Evolutionary conservation across 2,329 filamentous ascomycete genomes (phyloP).

Genomic region (Stemphylium lycopersici): DNA sequence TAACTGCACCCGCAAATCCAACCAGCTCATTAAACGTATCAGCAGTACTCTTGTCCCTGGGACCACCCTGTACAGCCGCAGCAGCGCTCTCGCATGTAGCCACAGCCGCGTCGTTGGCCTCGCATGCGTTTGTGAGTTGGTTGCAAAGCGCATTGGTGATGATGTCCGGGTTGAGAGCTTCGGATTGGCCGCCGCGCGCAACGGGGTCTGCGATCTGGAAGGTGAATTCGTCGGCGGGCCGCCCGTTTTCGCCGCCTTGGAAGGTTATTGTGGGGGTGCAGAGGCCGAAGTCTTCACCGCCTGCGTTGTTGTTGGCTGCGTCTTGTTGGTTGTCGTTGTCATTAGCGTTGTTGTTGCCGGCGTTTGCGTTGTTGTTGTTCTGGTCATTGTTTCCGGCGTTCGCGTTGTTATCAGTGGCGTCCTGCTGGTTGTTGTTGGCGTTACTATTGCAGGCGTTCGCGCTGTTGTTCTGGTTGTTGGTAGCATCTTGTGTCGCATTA

Average conservation of each 20-base stretch:
- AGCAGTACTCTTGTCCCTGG: constrained; percentile 49
- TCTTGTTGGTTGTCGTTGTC: constrained; percentile 16
- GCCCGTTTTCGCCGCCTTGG: constrained; percentile 59
- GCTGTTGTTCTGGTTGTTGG: constrained; percentile 12
- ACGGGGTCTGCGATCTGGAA: constrained; percentile 70
- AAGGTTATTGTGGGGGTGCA: constrained; percentile 64
- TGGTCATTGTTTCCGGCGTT: background rate
- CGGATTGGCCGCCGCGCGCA: constrained; percentile 66
- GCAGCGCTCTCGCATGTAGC: constrained; percentile 61
- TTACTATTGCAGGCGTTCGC: constrained; percentile 16
- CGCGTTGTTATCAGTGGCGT: background rate
- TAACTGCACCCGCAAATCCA: constrained; percentile 46
- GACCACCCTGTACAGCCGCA: constrained; percentile 57
- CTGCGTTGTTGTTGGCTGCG: constrained; percentile 22
- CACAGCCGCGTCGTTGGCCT: constrained; percentile 65
- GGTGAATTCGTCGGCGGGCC: constrained; percentile 64
- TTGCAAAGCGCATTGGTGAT: constrained; percentile 76
- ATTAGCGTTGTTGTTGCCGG: constrained; percentile 20
- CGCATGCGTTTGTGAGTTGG: constrained; percentile 70
- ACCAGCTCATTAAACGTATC: constrained; percentile 51
- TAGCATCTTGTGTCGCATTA: no score
- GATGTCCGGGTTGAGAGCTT: constrained; percentile 74
- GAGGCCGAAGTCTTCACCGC: constrained; percentile 44
- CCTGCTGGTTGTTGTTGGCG: constrained; percentile 22
- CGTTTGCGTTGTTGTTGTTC: constrained; percentile 18